Conservation (phyloP, 2,329 filamentous ascomycete genomes). For the Pezicula neosporulosa region DNA sequence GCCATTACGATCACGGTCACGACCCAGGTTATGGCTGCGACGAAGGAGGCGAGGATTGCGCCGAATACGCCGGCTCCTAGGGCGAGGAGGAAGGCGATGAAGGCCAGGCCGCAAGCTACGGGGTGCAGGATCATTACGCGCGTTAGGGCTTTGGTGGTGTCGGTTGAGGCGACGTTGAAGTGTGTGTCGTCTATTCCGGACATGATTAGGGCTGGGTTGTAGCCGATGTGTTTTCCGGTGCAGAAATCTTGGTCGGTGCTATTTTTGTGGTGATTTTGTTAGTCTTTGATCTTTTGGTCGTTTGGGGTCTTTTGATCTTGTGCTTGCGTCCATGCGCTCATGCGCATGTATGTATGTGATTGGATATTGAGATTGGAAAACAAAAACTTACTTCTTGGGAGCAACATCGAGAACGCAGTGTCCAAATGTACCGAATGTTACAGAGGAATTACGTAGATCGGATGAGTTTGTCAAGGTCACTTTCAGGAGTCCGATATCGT, state of each 20-base stretch:
- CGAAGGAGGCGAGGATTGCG: slow-evolving; percentile 46
- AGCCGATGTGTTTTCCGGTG: slow-evolving; percentile 48
- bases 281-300: too few species aligned
- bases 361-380: neutral
- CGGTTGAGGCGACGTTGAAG: slow-evolving; percentile 39
- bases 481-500: slow-evolving; percentile 49
- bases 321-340: too few species aligned
- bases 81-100: slow-evolving; percentile 55
- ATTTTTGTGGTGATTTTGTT: neutral
- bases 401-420: slow-evolving; percentile 42
- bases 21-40: slow-evolving; percentile 46
- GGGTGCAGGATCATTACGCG: slow-evolving; percentile 61
- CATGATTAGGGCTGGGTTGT: slow-evolving; percentile 48
- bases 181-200: slow-evolving; percentile 27
- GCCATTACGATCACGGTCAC: slow-evolving; percentile 44
- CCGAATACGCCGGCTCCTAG: slow-evolving; percentile 48
- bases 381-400: slow-evolving; percentile 19
- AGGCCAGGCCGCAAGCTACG: slow-evolving; percentile 52
- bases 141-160: slow-evolving; percentile 47
- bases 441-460: slow-evolving; percentile 27
- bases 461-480: slow-evolving; percentile 40
- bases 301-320: neutral
- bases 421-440: slow-evolving; percentile 59
- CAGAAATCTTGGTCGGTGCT: slow-evolving; percentile 41
- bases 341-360: too few species aligned